These are phyloP conservation scores for Drosera capensis DNA, from an alignment of 148 eudicot genomes.

Conservation along the genomic window DNA sequence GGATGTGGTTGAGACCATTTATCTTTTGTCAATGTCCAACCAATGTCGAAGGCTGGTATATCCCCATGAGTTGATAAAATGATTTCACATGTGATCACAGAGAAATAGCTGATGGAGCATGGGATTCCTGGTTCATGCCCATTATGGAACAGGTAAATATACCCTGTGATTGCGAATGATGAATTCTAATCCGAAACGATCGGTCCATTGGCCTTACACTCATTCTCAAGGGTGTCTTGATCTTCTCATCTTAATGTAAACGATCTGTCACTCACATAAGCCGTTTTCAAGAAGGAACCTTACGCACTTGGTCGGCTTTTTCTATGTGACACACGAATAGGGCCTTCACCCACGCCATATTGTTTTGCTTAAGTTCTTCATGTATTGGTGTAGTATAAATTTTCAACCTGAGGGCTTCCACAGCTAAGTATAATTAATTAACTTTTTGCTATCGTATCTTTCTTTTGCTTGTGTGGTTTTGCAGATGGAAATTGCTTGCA, in stretches of 20 bases:
- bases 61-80: background rate
- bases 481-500: slow-evolving; percentile 41
- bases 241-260: no score
- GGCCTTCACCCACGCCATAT: background rate
- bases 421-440: background rate
- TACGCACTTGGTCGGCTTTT: no score
- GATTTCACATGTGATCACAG: slow-evolving; percentile 8
- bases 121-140: slow-evolving; percentile 59
- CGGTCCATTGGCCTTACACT: no score
- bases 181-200: no score
- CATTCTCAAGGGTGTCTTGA: no score
- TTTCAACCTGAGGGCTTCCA: background rate
- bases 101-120: slow-evolving; percentile 43
- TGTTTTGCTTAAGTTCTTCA: no score
- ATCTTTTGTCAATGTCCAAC: background rate
- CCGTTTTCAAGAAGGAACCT: no score
- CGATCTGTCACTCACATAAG: no score
- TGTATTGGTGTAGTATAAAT: no score
- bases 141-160: slow-evolving; percentile 31
- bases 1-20: background rate
- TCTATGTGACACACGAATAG: no score
- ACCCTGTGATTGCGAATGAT: background rate
- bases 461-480: slow-evolving; percentile 5
- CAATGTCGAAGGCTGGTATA: background rate
- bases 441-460: background rate